A percentile compares a stretch with the other conserved stretches of the same genome.
These are phyloP conservation scores for Afroboletus lepidellus DNA, from an alignment of 1,284 basidiomycete species.

Conservation along the genomic window DNA sequence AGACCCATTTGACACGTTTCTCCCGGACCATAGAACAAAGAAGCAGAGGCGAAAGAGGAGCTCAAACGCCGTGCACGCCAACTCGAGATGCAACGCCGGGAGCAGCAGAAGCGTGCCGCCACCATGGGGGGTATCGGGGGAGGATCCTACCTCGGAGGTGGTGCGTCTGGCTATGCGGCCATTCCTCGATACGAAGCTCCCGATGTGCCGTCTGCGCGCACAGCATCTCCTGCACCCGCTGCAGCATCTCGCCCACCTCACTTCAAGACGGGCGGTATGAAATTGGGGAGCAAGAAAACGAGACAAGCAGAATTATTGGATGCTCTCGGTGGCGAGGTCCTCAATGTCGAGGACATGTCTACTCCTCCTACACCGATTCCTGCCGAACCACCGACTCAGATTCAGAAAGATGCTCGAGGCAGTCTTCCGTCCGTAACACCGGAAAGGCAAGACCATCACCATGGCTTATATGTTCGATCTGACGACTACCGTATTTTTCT, in stretches of 20 bases:
- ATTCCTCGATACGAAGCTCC: conserved; percentile 71
- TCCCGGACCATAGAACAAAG: conserved; percentile 78
- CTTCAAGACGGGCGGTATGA: conserved; percentile 97
- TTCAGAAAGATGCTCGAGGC: conserved; percentile 47
- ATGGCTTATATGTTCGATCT: not conserved
- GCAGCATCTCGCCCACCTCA: conserved; percentile 61
- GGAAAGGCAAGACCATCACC: conserved; percentile 56
- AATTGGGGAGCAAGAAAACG: conserved; percentile 92
- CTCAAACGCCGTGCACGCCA: conserved; percentile 98
- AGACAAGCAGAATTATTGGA: conserved; percentile 86
- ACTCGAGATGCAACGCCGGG: conserved; percentile 95
- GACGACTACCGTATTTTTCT: not conserved
- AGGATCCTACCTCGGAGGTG: conserved; percentile 62
- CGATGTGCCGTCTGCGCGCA: conserved; percentile 45
- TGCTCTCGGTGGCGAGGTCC: conserved; percentile 79
- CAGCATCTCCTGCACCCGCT: conserved; percentile 48
- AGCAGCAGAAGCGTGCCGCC: conserved; percentile 79
- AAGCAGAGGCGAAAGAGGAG: conserved; percentile 98
- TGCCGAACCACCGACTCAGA: conserved; percentile 44
- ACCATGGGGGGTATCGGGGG: conserved; percentile 43
- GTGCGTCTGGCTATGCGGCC: conserved; percentile 65
- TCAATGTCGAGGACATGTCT: conserved; percentile 58
- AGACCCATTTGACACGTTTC: not conserved
- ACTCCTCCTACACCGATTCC: conserved; percentile 56
- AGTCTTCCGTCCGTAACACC: conserved; percentile 77